Base-by-base conservation (phyloP, 2,329 filamentous ascomycete genomes). In the Talaromyces piceae region DNA sequence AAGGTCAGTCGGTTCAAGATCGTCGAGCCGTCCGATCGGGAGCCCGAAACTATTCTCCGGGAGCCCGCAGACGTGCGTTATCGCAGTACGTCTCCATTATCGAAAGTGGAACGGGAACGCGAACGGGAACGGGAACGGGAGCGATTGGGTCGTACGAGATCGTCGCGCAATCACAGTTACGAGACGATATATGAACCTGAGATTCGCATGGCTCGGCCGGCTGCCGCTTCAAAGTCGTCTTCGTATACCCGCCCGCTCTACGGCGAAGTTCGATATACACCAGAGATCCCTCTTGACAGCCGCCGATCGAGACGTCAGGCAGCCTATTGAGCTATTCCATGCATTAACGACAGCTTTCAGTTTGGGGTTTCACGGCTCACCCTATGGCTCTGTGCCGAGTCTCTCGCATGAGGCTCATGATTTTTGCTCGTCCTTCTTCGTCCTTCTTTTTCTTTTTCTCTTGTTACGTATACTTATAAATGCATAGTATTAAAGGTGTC, bases 1-100 rank as follows among this genome's bases (percentile, higher is more conserved):
- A 68, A 67, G 56, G 50, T 56, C 2, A 61, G 61, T 41, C 67
- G 64, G 44, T 69, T 69, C 57, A 66, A 60, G 52, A 59, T 66
- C 27, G 51, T 61, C 18, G 54, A 57, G 12, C 61, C 67, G 16
- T 54, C 58, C 11, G 65, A 68, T 3, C 58, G 56, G 7, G 53
- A 63, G 16, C 33, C 28, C 16, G 47, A 50, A 16, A 50, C 47
- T 5, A 37, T 50, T 28, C 41, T 63, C 16, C 58, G 65, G 44
- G 66, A 70, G 39, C 57, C 61, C 18, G 55, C 47, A 37, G 53
- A 50, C 20, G 52, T 27, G 54, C 59, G 63, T 47, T 61, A 66
- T 47, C 57, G 61, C 13, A 56, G 56, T 22, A 67, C 67, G 3
- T 62, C 67, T 13, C 58, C 64, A 9, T 61, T 59, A 4, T 53